These are phyloP conservation scores for Leptosphaerulina australis DNA, from an alignment of 2,329 filamentous ascomycete genomes.

Conservation along the genomic window DNA sequence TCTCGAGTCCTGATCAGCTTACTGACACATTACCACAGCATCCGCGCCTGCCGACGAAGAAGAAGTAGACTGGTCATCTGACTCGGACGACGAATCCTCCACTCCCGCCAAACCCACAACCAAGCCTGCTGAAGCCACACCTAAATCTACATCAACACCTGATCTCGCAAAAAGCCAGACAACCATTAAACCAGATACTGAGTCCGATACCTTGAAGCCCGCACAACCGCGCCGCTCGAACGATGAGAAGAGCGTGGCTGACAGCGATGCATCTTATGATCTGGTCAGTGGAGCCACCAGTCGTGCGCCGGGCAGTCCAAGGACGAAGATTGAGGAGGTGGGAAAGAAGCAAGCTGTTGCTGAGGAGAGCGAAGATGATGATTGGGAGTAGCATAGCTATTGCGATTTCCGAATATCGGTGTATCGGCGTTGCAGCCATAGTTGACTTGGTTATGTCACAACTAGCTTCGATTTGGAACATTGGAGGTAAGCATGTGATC, in stretches of 20 bases:
- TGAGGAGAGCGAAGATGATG: conserved; percentile 69
- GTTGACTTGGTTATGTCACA: not conserved
- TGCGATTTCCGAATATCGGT: no score
- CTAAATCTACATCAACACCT: conserved; percentile 18
- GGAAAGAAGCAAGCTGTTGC: conserved; percentile 51
- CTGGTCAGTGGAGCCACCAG: conserved; percentile 78
- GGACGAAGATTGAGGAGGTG: conserved; percentile 49
- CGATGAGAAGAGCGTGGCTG: conserved; percentile 76
- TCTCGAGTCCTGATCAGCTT: not conserved
- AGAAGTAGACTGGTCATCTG: conserved; percentile 72
- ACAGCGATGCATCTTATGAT: conserved; percentile 96
- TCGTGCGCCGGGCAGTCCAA: conserved; percentile 72
- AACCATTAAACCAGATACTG: conserved; percentile 46
- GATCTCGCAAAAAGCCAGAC: conserved; percentile 44
- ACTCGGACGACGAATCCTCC: conserved; percentile 60
- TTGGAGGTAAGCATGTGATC: no score
- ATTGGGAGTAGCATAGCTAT: conserved; percentile 74
- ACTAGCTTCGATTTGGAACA: not conserved
- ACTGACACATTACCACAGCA: conserved; percentile 23
- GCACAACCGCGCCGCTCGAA: conserved; percentile 70
- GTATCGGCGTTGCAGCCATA: not conserved
- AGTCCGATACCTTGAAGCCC: conserved; percentile 60
- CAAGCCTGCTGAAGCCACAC: conserved; percentile 13
- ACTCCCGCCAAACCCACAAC: conserved; percentile 28
- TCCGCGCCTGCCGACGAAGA: conserved; percentile 77